A percentile compares a stretch with the other conserved stretches of the same genome.
Conservation (phyloP, 2,329 filamentous ascomycete genomes). For the Ceratocystiopsis brevicomis region DNA sequence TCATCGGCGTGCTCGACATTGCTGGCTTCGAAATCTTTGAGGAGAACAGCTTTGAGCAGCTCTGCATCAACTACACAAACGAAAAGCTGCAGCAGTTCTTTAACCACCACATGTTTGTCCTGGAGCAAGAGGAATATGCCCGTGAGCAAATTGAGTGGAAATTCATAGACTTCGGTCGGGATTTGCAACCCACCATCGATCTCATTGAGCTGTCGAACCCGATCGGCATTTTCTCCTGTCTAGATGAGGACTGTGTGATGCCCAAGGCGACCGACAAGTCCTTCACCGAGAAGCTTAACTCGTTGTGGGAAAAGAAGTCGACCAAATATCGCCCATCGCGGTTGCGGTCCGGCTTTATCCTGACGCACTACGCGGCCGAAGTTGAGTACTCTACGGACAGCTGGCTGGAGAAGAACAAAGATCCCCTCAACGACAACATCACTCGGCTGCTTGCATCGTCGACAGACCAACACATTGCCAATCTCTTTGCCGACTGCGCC, state of each 20-base stretch:
- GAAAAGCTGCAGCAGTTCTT: slow-evolving; percentile 99
- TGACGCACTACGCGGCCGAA: slow-evolving; percentile 94
- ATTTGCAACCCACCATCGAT: slow-evolving; percentile 93
- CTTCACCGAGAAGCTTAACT: slow-evolving; percentile 95
- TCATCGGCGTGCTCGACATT: slow-evolving; percentile 97
- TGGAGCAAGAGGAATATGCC: slow-evolving; percentile 96
- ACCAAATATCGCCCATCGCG: slow-evolving; percentile 80
- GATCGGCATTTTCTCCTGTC: slow-evolving; percentile 94
- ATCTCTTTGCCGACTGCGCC: slow-evolving; percentile 68
- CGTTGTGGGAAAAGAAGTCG: slow-evolving; percentile 90
- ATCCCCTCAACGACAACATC: slow-evolving; percentile 91
- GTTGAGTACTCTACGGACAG: slow-evolving; percentile 91
- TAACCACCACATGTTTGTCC: slow-evolving; percentile 99
- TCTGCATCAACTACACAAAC: slow-evolving; percentile 99
- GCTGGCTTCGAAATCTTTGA: slow-evolving; percentile 98
- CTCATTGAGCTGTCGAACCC: slow-evolving; percentile 91
- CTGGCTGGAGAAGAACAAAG: slow-evolving; percentile 98
- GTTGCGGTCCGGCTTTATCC: slow-evolving; percentile 76
- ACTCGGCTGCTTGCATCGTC: slow-evolving; percentile 75
- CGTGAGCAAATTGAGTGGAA: slow-evolving; percentile 98
- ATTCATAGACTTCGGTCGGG: slow-evolving; percentile 96
- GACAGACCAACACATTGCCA: slow-evolving; percentile 62
- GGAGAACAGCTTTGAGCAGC: slow-evolving; percentile 92
- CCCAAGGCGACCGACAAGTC: slow-evolving; percentile 93
- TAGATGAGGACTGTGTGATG: slow-evolving; percentile 98